Conservation (phyloP, 495 filamentous ascomycete species). For the Clavariopsis aquatica region DNA sequence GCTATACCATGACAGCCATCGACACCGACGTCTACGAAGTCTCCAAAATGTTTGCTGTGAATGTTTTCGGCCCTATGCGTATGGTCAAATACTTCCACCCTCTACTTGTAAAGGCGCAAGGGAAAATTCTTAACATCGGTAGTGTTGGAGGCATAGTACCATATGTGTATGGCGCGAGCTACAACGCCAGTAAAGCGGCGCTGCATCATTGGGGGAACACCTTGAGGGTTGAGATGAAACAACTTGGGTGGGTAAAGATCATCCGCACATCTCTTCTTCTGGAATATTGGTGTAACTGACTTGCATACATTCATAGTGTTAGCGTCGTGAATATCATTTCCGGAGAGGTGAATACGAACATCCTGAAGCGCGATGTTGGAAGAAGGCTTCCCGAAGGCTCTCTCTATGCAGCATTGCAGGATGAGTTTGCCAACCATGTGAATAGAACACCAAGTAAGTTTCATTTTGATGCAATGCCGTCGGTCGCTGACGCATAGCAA, state of each 20-base stretch:
- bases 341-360: background rate
- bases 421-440: background rate
- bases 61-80: background rate
- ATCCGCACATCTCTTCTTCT: background rate
- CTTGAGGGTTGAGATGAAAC: background rate
- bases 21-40: background rate
- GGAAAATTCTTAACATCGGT: background rate
- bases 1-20: constrained; percentile 3
- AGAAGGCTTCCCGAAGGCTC: background rate
- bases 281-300: background rate
- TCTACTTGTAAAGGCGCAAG: background rate
- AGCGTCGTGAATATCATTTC: constrained; percentile 2
- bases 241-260: background rate
- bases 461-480: background rate
- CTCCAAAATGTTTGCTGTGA: background rate
- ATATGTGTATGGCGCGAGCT: background rate
- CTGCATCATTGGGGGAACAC: background rate
- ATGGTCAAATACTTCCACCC: constrained; percentile 3
- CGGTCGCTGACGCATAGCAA: background rate
- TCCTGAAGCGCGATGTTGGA: background rate
- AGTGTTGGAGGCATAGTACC: background rate
- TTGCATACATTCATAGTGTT: background rate
- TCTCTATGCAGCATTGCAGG: background rate
- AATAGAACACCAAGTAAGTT: background rate
- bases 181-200: constrained; percentile 4